Percentiles rank a stretch among this genome's conserved stretches.
Conservation (phyloP, 306 rosid species). For the Vigna trinervia region DNA sequence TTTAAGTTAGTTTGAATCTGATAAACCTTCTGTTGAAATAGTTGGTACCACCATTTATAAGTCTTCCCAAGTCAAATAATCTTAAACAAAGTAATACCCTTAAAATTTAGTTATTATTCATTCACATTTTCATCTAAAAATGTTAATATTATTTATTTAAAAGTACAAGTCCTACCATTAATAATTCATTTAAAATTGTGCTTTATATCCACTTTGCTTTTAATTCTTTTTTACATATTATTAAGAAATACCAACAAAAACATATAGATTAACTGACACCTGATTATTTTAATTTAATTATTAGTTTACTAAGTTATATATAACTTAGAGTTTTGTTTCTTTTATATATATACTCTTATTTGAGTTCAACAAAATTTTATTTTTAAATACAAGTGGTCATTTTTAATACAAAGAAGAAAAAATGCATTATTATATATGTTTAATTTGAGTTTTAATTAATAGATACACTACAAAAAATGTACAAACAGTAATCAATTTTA, state of each 20-base stretch:
- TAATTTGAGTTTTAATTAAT: not conserved
- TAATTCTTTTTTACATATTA: no score
- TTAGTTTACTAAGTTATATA: not conserved
- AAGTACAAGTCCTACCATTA: not conserved
- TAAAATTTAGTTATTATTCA: not conserved
- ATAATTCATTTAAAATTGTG: not conserved
- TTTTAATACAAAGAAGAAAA: not conserved
- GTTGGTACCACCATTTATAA: not conserved
- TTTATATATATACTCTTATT: no score
- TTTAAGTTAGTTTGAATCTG: not conserved
- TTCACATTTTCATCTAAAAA: not conserved
- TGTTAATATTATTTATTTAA: not conserved
- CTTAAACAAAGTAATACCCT: not conserved
- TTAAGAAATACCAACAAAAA: no score
- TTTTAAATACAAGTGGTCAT: no score
- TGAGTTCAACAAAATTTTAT: no score
- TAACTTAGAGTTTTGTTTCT: no score
- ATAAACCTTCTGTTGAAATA: not conserved
- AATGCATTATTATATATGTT: not conserved
- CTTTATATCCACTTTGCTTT: not conserved
- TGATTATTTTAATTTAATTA: not conserved
- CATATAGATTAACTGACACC: no score
- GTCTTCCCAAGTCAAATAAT: not conserved
- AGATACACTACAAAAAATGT: not conserved
- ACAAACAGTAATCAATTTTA: no score